A percentile compares a stretch with the other conserved stretches of the same genome.
These are phyloP conservation scores for Lactarius quietus DNA, from an alignment of 768 basidiomycete species.

Conservation along the genomic window DNA sequence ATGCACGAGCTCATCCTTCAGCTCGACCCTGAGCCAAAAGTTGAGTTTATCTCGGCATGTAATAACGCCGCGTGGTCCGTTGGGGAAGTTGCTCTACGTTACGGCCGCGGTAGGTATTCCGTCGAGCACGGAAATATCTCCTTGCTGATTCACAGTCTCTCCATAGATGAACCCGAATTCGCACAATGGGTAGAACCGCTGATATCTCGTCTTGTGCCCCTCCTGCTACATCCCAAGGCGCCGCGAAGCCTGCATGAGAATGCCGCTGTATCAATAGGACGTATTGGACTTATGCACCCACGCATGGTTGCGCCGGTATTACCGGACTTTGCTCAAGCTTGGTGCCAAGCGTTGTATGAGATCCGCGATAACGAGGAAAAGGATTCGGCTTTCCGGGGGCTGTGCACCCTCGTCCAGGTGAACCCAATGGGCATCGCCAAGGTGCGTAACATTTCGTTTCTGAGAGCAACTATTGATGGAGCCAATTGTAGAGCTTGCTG, in stretches of 20 bases:
- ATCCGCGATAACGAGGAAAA: constrained; percentile 99
- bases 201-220: constrained; percentile 86
- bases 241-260: constrained; percentile 96
- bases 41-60: constrained; percentile 93
- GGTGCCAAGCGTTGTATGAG: constrained; percentile 97
- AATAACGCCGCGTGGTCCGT: constrained; percentile 99
- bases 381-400: constrained; percentile 96
- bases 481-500: constrained; percentile 65
- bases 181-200: constrained; percentile 87
- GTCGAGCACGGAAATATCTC: background rate
- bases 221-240: constrained; percentile 87
- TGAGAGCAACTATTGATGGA: constrained; percentile 30
- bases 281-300: constrained; percentile 93
- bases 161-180: constrained; percentile 76
- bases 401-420: constrained; percentile 91
- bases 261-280: constrained; percentile 96
- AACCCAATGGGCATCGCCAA: constrained; percentile 94
- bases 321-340: constrained; percentile 86
- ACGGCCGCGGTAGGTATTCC: constrained; percentile 62
- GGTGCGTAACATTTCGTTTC: constrained; percentile 44
- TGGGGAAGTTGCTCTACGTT: constrained; percentile 93
- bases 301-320: constrained; percentile 83
- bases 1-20: constrained; percentile 88
- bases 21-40: constrained; percentile 88
- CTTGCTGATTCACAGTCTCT: constrained; percentile 8